Evolutionary conservation across 169 alveolate genomes (phyloP), one percentile per base, ranked within the genome.

Genomic region (Cyclospora cayetanensis): DNA sequence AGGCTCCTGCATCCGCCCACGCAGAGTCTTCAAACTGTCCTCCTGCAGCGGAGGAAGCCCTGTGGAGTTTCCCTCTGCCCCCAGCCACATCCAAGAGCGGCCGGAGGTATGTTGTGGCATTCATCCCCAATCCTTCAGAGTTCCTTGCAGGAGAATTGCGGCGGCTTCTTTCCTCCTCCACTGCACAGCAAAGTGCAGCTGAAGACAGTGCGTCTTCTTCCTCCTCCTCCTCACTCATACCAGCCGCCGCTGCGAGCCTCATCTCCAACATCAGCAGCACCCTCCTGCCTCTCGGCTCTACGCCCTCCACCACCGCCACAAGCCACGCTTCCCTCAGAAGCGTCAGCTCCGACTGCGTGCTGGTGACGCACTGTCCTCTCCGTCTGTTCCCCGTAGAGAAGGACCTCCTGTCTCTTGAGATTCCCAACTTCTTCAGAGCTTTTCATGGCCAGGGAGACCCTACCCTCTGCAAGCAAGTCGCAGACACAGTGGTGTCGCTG

Each of bases 351-450:
- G 92, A 70, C 43, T 42, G 92, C 52, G 77, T 79, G 29, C 35
- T 41, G 42, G 86, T 87, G 63, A 68, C 92, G 29, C 76, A 79
- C 34, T 87, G 92, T 34, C 86, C 87, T 25, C 42, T 87, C 35
- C 41, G 27, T 41, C 63, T 68, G 27, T 87, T 87, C 29, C 92
- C 92, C 11, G 63, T 87, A 3, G 92, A 77, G 2, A 74, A 55
- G 27, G 92, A 87, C 43, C 79, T 87, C 41, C 63, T 87, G 76
- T 87, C 92, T 43, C 76, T 87, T 27, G 92, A 87, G 63, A 22
- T 50, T 12, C 92, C 86, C 35, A 70, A 87, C 77, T 66, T 79
- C 39, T 70, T 68, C 35, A 37, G 92, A 7, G 86, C 79, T 34
- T 53, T 43, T 31, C 92, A 87, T 20, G 55, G 63, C 55, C 70